Percentiles rank a stretch among this genome's conserved stretches.
phyloP scores from a whole-genome alignment of 768 basidiomycete genomes.

The Mycena capillaripes region DNA sequence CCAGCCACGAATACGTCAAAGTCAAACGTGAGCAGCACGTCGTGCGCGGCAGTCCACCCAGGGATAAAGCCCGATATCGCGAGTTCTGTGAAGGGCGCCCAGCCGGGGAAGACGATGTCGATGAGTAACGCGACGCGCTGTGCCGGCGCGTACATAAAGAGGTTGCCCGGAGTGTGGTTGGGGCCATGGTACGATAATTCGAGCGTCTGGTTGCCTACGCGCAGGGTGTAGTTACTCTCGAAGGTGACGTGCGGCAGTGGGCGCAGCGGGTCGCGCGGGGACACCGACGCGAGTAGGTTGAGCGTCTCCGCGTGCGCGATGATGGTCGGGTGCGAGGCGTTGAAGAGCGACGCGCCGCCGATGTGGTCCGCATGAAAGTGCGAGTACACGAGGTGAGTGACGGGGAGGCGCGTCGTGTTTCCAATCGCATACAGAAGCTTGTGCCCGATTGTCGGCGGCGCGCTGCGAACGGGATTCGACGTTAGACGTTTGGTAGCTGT shows the following conservation, averaged over 20 bases:
- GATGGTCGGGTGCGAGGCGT: conserved; percentile 18
- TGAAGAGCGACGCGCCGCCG: conserved; percentile 7
- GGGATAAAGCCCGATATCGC: not conserved
- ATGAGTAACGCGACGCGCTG: conserved; percentile 12
- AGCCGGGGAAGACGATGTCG: conserved; percentile 14
- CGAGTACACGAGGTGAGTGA: not conserved
- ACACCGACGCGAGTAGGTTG: no score
- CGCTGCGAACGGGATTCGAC: no score
- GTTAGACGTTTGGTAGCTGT: no score
- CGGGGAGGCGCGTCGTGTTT: no score
- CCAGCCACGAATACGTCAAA: conserved; percentile 7
- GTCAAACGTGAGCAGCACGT: conserved; percentile 15
- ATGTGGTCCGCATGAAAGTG: not conserved
- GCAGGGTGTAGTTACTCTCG: no score
- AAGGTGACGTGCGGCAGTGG: no score
- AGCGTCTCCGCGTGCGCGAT: no score
- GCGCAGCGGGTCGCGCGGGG: no score
- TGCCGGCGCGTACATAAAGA: conserved; percentile 10
- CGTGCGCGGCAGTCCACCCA: not conserved
- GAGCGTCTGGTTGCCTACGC: no score
- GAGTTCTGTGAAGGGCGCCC: not conserved
- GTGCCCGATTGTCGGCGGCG: no score
- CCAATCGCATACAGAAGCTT: no score
- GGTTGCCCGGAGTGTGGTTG: conserved; percentile 7
- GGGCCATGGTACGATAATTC: no score